Evolutionary conservation across 2,329 filamentous ascomycete genomes (phyloP).

Genomic region (Raffaelea arxii): DNA sequence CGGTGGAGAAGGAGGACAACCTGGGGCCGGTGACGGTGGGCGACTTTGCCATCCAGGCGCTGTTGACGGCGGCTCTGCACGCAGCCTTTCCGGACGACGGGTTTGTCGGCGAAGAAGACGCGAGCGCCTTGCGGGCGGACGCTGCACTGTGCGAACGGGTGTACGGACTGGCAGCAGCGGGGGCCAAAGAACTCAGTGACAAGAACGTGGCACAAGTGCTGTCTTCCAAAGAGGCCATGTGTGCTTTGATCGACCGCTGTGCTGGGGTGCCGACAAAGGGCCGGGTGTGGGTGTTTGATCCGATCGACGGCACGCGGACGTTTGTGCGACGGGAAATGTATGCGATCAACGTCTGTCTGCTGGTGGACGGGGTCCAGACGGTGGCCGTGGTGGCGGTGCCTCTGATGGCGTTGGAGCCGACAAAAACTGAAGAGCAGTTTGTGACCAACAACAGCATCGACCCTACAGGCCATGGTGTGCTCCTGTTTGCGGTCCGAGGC

Average conservation of each 20-base stretch:
- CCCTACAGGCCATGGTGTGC: constrained; percentile 31
- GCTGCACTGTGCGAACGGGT: constrained; percentile 33
- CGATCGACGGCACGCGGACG: constrained; percentile 50
- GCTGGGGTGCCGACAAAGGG: constrained; percentile 26
- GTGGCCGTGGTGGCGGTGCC: constrained; percentile 40
- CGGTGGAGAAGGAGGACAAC: constrained; percentile 40
- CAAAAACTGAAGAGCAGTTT: constrained; percentile 26
- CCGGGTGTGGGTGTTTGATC: constrained; percentile 49
- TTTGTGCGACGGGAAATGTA: constrained; percentile 45
- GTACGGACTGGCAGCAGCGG: constrained; percentile 31
- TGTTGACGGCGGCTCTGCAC: constrained; percentile 41
- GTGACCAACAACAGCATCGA: constrained; percentile 36
- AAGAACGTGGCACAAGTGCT: constrained; percentile 26
- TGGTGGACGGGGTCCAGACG: constrained; percentile 39
- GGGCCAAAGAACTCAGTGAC: constrained; percentile 17
- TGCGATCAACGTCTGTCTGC: constrained; percentile 45
- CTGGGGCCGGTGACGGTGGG: constrained; percentile 48
- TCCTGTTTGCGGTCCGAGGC: constrained; percentile 39
- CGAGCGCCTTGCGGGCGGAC: constrained; percentile 34
- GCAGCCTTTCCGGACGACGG: constrained; percentile 38
- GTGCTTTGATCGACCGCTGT: constrained; percentile 43
- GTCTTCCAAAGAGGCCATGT: constrained; percentile 32
- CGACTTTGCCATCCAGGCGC: constrained; percentile 49
- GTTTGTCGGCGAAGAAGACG: constrained; percentile 48
- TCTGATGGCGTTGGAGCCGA: constrained; percentile 25